Conservation (phyloP, 208 protist genomes). For the Herpetomonas samuelpessoai region DNA sequence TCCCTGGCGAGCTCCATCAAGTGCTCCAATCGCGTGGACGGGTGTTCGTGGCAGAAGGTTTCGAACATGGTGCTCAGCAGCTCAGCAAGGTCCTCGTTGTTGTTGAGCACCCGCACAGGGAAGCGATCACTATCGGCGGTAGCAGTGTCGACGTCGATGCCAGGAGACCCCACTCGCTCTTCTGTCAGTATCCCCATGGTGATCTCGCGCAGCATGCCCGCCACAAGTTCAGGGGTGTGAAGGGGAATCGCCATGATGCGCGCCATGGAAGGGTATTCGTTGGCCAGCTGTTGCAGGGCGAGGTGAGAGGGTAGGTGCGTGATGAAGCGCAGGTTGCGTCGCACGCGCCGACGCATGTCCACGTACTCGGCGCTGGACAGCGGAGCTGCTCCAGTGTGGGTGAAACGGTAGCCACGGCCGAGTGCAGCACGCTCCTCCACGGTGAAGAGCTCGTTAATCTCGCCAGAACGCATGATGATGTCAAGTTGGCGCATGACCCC, state of each 20-base stretch:
- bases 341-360: conserved; percentile 58
- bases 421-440: conserved; percentile 56
- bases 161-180: conserved; percentile 12
- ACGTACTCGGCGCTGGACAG: conserved; percentile 30
- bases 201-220: conserved; percentile 36
- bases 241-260: conserved; percentile 30
- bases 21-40: conserved; percentile 24
- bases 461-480: conserved; percentile 52
- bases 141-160: background rate
- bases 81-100: conserved; percentile 20
- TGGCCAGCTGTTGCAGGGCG: conserved; percentile 28
- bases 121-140: background rate
- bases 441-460: conserved; percentile 66
- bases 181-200: conserved; percentile 26
- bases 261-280: conserved; percentile 40
- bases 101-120: background rate
- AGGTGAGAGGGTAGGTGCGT: conserved; percentile 36
- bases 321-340: conserved; percentile 51
- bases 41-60: conserved; percentile 10
- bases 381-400: conserved; percentile 11
- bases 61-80: conserved; percentile 23
- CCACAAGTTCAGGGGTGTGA: conserved; percentile 16
- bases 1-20: conserved; percentile 36
- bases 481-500: conserved; percentile 54
- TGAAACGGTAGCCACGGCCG: conserved; percentile 22